A percentile compares a stretch with the other conserved stretches of the same genome.
Evolutionary conservation across 768 basidiomycete species (phyloP).

Genomic region (Phlebiopsis flavidoalba): DNA sequence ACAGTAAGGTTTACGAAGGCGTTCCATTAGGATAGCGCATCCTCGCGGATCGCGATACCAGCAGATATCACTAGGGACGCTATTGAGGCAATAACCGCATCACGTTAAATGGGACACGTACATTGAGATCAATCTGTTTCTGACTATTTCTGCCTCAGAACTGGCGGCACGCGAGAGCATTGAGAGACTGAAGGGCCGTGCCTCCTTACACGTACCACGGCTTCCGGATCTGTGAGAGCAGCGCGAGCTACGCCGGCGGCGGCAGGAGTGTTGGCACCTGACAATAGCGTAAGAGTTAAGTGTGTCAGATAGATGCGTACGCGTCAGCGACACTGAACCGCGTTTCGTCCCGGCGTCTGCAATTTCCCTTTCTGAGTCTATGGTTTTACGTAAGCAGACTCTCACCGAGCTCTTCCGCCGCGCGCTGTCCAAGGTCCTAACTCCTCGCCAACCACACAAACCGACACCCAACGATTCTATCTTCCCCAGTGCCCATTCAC

Average conservation of each 20-base stretch:
- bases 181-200: conserved; percentile 86
- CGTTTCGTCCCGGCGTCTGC: conserved; percentile 15
- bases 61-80: conserved; percentile 68
- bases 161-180: conserved; percentile 78
- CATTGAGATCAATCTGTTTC: conserved; percentile 90
- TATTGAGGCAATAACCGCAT: not conserved
- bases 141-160: conserved; percentile 99
- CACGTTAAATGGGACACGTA: conserved; percentile 33
- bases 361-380: not conserved
- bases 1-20: no score
- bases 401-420: conserved; percentile 12
- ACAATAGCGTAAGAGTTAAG: conserved; percentile 47
- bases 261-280: conserved; percentile 71
- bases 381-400: conserved; percentile 13
- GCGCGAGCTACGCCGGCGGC: conserved; percentile 87
- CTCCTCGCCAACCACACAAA: not conserved
- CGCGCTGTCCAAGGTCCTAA: conserved; percentile 4
- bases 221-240: conserved; percentile 87
- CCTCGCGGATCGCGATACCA: conserved; percentile 85
- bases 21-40: no score
- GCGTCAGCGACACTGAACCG: conserved; percentile 17
- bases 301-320: not conserved
- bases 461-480: conserved; percentile 22
- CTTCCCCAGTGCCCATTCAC: no score
- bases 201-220: conserved; percentile 80